These are phyloP conservation scores for Candida argentea DNA, from an alignment of 805 yeast genomes.

Conservation along the genomic window DNA sequence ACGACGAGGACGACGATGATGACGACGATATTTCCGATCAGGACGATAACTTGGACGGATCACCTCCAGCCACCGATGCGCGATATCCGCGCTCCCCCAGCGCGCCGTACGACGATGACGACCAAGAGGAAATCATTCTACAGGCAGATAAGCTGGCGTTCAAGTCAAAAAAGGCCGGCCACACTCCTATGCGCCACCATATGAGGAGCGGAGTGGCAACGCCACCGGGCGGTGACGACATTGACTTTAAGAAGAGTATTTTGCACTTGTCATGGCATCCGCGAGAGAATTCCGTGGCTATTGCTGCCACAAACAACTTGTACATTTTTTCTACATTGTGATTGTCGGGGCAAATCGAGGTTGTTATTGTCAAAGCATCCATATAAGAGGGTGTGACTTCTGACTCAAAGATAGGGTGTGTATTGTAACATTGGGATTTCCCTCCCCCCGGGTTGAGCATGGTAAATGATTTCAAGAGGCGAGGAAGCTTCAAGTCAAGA, in stretches of 20 bases:
- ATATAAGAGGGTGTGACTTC: too few relatives aligned
- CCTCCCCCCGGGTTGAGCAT: too few relatives aligned
- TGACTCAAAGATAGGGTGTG: too few relatives aligned
- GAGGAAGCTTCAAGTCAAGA: too few relatives aligned
- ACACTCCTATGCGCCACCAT: conserved; percentile 38
- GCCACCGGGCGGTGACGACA: conserved; percentile 45
- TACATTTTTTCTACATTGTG: conserved; percentile 74
- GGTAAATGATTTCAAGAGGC: too few relatives aligned
- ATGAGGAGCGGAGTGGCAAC: conserved; percentile 37
- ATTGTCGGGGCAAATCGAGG: too few relatives aligned
- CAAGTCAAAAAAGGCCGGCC: conserved; percentile 58
- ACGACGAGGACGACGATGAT: conserved; percentile 20
- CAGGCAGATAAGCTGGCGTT: conserved; percentile 98
- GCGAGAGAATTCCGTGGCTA: conserved; percentile 88
- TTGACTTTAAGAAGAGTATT: conserved; percentile 91
- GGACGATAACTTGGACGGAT: conserved; percentile 12
- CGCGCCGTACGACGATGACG: conserved; percentile 23
- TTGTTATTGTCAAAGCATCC: too few relatives aligned
- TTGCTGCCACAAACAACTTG: conserved; percentile 95
- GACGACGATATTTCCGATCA: conserved; percentile 34
- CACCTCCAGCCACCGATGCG: conserved; percentile 15
- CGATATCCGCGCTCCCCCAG: conserved; percentile 24
- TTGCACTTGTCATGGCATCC: conserved; percentile 99
- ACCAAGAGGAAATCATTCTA: conserved; percentile 56
- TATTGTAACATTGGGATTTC: too few relatives aligned